phyloP scores from a whole-genome alignment of 1,284 basidiomycete genomes.

The Ganoderma meredithae region DNA sequence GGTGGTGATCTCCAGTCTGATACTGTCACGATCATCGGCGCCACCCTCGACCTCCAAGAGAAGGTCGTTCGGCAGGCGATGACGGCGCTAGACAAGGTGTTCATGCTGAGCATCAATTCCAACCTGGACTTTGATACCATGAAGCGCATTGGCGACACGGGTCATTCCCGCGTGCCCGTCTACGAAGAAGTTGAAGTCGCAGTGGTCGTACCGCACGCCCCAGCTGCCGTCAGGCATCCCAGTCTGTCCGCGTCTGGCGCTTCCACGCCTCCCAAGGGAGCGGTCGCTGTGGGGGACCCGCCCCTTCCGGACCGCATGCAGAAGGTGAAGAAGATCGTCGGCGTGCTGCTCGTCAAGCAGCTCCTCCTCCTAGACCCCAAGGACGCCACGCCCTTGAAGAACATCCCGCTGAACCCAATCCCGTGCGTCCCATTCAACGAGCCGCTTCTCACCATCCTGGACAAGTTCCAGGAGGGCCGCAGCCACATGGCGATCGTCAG shows the following conservation, averaged over 20 bases:
- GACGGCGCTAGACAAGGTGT: constrained; percentile 81
- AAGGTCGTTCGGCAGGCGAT: constrained; percentile 66
- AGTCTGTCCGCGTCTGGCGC: constrained; percentile 6
- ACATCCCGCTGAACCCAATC: constrained; percentile 81
- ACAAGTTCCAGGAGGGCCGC: constrained; percentile 92
- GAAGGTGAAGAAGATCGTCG: constrained; percentile 79
- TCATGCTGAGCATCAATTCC: constrained; percentile 83
- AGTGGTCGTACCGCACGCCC: constrained; percentile 20
- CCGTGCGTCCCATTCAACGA: constrained; percentile 86
- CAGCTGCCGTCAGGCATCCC: constrained; percentile 5
- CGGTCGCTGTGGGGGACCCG: constrained; percentile 17
- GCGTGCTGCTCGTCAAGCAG: constrained; percentile 84
- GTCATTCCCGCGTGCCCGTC: constrained; percentile 80
- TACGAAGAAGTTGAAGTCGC: constrained; percentile 76
- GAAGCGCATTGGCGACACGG: constrained; percentile 76
- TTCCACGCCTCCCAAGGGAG: background rate
- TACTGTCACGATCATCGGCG: constrained; percentile 78
- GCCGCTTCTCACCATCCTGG: constrained; percentile 85
- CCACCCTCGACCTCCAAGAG: constrained; percentile 75
- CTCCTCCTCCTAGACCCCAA: constrained; percentile 87
- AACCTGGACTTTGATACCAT: constrained; percentile 82
- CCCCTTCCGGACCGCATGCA: constrained; percentile 37
- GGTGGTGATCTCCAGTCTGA: constrained; percentile 76
- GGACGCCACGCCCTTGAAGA: constrained; percentile 79
- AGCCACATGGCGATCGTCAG: constrained; percentile 92